Conservation (phyloP, 2,329 filamentous ascomycete species). For the Venturiaceae sp. region DNA sequence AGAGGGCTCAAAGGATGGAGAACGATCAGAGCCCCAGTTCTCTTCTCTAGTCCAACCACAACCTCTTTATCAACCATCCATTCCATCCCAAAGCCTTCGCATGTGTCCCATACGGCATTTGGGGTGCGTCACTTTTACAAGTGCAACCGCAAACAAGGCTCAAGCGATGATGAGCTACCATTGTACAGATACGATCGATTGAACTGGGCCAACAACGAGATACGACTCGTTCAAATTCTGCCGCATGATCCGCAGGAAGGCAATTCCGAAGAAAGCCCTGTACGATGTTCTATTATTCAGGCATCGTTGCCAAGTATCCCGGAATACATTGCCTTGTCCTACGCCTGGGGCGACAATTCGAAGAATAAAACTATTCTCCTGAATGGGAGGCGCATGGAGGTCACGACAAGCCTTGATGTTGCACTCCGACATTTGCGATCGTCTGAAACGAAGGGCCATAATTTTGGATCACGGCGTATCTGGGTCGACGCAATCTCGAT, state of each 20-base stretch:
- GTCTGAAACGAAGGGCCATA: neutral
- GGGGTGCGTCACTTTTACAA: too few relatives aligned
- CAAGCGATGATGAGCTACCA: too few relatives aligned
- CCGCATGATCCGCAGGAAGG: neutral
- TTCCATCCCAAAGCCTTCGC: too few relatives aligned
- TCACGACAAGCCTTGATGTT: neutral
- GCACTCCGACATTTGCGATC: neutral
- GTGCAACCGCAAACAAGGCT: too few relatives aligned
- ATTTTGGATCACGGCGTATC: neutral
- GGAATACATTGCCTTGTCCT: neutral
- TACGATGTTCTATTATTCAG: neutral
- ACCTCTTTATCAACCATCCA: too few relatives aligned
- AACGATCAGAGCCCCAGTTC: too few relatives aligned
- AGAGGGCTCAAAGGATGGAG: too few relatives aligned
- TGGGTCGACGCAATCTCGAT: conserved; percentile 2
- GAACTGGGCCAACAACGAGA: neutral
- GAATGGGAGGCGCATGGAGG: neutral
- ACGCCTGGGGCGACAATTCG: neutral
- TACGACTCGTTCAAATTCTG: neutral
- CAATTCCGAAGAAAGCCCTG: neutral
- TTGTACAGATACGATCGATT: neutral
- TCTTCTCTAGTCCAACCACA: too few relatives aligned
- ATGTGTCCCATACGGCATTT: too few relatives aligned
- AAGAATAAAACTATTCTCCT: neutral
- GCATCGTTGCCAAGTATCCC: neutral